Evolutionary conservation across 2,329 filamentous ascomycete genomes (phyloP), one percentile per base, ranked within the genome.

Genomic region (Colletotrichum shisoi): DNA sequence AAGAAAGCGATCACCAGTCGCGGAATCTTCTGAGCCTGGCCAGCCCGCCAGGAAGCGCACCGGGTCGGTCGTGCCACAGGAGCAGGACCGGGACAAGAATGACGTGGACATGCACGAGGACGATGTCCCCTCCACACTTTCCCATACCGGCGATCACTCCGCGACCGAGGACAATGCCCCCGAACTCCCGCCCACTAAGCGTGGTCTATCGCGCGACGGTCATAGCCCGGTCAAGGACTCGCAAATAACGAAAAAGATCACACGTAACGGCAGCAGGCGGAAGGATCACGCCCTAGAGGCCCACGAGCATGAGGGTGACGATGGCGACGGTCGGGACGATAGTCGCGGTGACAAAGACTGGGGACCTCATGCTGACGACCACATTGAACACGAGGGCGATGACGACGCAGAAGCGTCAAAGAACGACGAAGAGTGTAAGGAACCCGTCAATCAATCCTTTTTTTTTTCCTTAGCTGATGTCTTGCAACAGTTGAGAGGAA

Each of bases 401-500:
- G 87, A 87, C 68, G 87, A 89, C 70, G 80, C 82, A 3, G 87
- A 89, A 70, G 83, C 81, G 21, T 82, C 85, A 57, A 87, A 78
- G 61, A 88, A 89, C 68, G 85, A 88, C 67, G 89, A 91, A 85
- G 87, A 89, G 74, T 75, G 88, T 87, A 84, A 77, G 85, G 73
- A 40, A 57, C 42, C 39, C 24, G 5, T 17, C 45, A 12, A 34
- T 46, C 24, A 31, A 65, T 11, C 1, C 15, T 24, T 27, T 19
- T 34, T 3, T 17, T 37, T 53, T 46, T n/a, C n/a, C 9, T 3
- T 24, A 40, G 9, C 51, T 57, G 21, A 62, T 57, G 52, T 12
- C 57, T 67, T 70, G 27, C 49, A 66, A 68, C 73, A 94, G 92
- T 91, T 71, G 87, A 91, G 73, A 89, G 88, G 74, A 95, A 94